Evolutionary conservation across 345 rosid species (phyloP), one percentile per base, ranked within the genome.

Genomic region (Citrus maxima): DNA sequence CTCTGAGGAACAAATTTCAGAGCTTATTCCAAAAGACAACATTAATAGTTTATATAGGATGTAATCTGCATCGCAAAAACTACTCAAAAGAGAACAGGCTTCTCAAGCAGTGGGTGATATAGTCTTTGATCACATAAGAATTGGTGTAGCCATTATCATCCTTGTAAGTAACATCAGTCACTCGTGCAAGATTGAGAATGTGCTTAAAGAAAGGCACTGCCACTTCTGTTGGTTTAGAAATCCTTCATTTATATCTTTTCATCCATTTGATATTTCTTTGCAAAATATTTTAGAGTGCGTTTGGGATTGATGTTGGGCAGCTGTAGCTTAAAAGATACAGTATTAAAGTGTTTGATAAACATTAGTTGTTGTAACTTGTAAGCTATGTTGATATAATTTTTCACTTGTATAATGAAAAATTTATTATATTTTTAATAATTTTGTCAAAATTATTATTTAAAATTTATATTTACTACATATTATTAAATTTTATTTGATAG

Each of bases 191-290:
- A 46, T 84, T 84, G 37, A 84, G 77, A 59, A 75, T 66, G 25
- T 46, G 49, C n/a, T 19, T 56, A 2, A 81, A 78, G 9, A 84
- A 30, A 14, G 77, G 42, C 75, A 16, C 24, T 2, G 71, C 72
- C 5, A 74, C 69, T 4, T 42, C 35, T 3, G 51, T 56, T 16
- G 83, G 81, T 61, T 22, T 3, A 80, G 38, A 3, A 75, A 80
- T 56, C 70, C 84, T 30, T 74, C 60, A 16, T 77, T 84, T 21
- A 80, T 59, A 63, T 80, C 86, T 59, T 84, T 80, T 81, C 84
- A 83, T 7, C 79, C 83, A 51, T 74, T 30, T 0, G 9, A 30
- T 4, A 78, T 46, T 28, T 30, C 13, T 60, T 27, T 65, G 6
- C 56, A 27, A 6, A 82, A 42, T 10, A 67, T 22, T n/a, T 69